Evolutionary conservation across 2,329 filamentous ascomycete genomes (phyloP).

Genomic region (Ophiostoma montium): DNA sequence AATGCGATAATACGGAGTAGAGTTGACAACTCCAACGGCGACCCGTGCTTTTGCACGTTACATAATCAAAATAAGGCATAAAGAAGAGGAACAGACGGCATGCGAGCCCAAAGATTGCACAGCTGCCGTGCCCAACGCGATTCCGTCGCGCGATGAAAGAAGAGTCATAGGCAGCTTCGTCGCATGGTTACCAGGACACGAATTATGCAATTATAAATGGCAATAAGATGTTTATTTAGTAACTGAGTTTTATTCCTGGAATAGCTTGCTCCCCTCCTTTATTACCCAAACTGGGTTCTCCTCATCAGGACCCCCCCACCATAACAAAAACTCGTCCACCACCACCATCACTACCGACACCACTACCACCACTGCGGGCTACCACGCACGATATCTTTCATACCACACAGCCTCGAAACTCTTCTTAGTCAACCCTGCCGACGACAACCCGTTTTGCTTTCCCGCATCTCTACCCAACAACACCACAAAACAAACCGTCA

Average conservation of each 20-base stretch:
- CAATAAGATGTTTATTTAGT: background rate
- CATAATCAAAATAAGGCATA: too few relatives aligned
- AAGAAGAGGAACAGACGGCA: background rate
- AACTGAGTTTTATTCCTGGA: background rate
- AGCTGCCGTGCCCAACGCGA: background rate
- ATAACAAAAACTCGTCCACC: constrained; percentile 1
- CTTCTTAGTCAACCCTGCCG: background rate
- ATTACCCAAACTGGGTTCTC: constrained; percentile 1
- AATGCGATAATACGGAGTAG: too few relatives aligned
- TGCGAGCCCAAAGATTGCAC: background rate
- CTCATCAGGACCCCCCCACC: background rate
- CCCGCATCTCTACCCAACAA: background rate
- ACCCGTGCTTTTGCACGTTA: background rate
- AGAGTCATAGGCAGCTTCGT: constrained; percentile 3
- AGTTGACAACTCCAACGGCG: background rate
- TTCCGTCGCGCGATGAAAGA: background rate
- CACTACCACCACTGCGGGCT: background rate
- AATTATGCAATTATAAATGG: background rate
- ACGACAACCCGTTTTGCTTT: background rate
- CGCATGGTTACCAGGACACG: background rate
- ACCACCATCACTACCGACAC: background rate
- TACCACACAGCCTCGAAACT: background rate
- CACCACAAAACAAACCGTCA: background rate
- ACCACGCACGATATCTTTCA: background rate
- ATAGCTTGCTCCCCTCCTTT: background rate